Percentiles rank a stretch among this genome's conserved stretches.
Evolutionary conservation across 139 green algal species (phyloP).

Genomic region (Marvania coccoides): DNA sequence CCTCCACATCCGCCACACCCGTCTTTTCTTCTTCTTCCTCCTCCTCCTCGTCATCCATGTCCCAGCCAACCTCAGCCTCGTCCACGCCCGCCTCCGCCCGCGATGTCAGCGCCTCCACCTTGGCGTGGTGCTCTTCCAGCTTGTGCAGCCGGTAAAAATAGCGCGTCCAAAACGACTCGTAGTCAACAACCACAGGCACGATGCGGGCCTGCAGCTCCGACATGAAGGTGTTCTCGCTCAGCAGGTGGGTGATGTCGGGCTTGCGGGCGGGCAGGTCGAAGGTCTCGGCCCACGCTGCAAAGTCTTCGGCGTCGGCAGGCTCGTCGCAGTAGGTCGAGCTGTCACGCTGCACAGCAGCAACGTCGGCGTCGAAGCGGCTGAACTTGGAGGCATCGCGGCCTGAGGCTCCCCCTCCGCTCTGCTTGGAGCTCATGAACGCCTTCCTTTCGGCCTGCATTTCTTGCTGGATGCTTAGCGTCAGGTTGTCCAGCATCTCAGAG

Average conservation of each 20-base stretch:
- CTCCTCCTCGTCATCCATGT: not conserved
- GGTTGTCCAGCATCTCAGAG: slow-evolving; percentile 53
- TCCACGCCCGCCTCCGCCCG: slow-evolving; percentile 33
- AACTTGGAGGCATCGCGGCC: slow-evolving; percentile 28
- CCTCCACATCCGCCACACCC: not conserved
- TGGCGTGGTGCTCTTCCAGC: slow-evolving; percentile 36
- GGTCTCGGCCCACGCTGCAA: slow-evolving; percentile 26
- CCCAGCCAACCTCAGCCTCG: not conserved
- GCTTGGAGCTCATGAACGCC: not conserved
- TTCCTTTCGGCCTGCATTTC: slow-evolving; percentile 41
- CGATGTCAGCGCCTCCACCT: slow-evolving; percentile 39
- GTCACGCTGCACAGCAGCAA: slow-evolving; percentile 81
- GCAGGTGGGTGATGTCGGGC: slow-evolving; percentile 53
- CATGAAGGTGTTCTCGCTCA: slow-evolving; percentile 66
- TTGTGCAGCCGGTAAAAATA: slow-evolving; percentile 85
- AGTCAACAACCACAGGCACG: slow-evolving; percentile 85
- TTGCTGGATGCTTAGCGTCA: slow-evolving; percentile 51
- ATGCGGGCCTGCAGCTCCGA: slow-evolving; percentile 70
- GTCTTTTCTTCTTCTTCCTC: not conserved
- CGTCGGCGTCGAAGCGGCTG: slow-evolving; percentile 65
- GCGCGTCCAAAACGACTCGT: slow-evolving; percentile 84
- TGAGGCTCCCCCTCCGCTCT: not conserved
- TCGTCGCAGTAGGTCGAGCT: slow-evolving; percentile 91
- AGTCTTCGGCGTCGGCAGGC: slow-evolving; percentile 75
- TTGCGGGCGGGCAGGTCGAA: slow-evolving; percentile 49